Conservation (phyloP, 2,329 filamentous ascomycete species). For the Penicillium sp. region DNA sequence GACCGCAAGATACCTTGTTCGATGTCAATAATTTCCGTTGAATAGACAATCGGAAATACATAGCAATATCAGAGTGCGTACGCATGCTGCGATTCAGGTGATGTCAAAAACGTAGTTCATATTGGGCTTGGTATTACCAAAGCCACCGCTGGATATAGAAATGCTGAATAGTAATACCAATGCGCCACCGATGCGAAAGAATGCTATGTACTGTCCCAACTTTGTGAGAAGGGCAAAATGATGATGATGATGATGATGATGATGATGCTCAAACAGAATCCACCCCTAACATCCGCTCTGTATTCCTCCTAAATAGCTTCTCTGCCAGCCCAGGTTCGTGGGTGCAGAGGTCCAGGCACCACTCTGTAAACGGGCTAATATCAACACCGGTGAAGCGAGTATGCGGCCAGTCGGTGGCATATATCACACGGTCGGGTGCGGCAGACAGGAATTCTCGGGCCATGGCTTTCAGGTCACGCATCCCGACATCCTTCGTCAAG, state of each 20-base stretch:
- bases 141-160: slow-evolving; percentile 2
- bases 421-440: slow-evolving; percentile 55
- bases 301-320: slow-evolving; percentile 60
- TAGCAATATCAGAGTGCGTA: not conserved
- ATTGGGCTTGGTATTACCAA: not conserved
- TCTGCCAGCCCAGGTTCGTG: slow-evolving; percentile 50
- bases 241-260: not conserved
- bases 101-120: not conserved
- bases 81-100: not conserved
- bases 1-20: slow-evolving; percentile 9
- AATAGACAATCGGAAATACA: slow-evolving; percentile 12
- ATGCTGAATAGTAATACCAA: slow-evolving; percentile 4
- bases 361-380: slow-evolving; percentile 59
- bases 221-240: not conserved
- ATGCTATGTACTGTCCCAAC: slow-evolving; percentile 13
- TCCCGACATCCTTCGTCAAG: slow-evolving; percentile 50
- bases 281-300: slow-evolving; percentile 55
- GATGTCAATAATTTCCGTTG: slow-evolving; percentile 18
- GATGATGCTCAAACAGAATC: slow-evolving; percentile 11
- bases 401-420: slow-evolving; percentile 68
- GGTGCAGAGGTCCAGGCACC: slow-evolving; percentile 58
- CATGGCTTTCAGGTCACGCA: slow-evolving; percentile 54
- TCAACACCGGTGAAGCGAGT: slow-evolving; percentile 64
- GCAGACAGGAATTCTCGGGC: slow-evolving; percentile 54
- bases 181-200: slow-evolving; percentile 16